Conservation (phyloP, 1,139 yeast genomes). For the Schwanniomyces etchellsii region DNA sequence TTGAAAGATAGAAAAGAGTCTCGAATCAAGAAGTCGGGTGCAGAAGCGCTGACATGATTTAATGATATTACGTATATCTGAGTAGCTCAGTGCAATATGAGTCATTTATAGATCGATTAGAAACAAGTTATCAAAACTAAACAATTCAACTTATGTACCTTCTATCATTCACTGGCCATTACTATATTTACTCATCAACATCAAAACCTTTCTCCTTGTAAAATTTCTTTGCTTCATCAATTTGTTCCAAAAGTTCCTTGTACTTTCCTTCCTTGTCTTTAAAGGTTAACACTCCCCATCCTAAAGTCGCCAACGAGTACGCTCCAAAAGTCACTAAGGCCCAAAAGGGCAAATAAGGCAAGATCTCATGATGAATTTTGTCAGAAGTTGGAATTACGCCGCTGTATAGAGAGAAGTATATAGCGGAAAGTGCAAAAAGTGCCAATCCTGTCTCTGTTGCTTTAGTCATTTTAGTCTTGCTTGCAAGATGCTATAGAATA, state of each 20-base stretch:
- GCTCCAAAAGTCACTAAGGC: constrained; percentile 64
- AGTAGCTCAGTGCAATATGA: no score
- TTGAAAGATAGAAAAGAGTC: constrained; percentile 39
- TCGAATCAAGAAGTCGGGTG: constrained; percentile 1
- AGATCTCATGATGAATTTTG: constrained; percentile 44
- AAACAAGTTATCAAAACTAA: no score
- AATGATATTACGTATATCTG: no score
- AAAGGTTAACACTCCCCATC: constrained; percentile 67
- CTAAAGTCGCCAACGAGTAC: constrained; percentile 66
- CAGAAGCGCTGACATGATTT: no score
- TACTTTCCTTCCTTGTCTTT: constrained; percentile 71
- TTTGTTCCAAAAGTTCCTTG: constrained; percentile 57
- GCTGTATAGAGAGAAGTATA: constrained; percentile 49
- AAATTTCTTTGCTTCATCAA: constrained; percentile 60
- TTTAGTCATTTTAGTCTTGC: constrained; percentile 50
- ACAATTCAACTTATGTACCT: no score
- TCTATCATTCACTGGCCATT: no score
- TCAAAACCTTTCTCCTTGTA: constrained; percentile 53
- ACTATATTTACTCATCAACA: constrained; percentile 44
- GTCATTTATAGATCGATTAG: no score
- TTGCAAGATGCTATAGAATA: background rate
- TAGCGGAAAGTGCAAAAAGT: constrained; percentile 41
- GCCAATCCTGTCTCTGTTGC: constrained; percentile 58
- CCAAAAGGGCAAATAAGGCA: constrained; percentile 73
- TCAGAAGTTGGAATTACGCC: constrained; percentile 56